Percentiles rank a stretch among this genome's conserved stretches.
Evolutionary conservation across 768 basidiomycete genomes (phyloP).

Genomic region (Boletellus emodensis): DNA sequence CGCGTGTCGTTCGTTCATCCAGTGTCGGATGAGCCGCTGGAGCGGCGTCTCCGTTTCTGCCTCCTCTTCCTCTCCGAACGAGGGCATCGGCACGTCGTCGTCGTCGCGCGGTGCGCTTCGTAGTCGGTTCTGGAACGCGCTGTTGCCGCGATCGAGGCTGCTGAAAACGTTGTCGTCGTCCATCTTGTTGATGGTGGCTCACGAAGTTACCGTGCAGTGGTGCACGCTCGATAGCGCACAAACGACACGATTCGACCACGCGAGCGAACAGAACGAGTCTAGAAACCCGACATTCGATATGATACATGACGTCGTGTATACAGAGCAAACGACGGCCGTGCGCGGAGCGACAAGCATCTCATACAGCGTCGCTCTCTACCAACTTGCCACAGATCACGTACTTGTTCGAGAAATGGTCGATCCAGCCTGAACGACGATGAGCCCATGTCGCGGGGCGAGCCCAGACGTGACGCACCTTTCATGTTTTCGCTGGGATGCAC

Average conservation of each 20-base stretch:
- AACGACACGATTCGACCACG: too few species aligned
- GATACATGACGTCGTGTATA: conserved; percentile 5
- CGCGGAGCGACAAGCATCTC: neutral
- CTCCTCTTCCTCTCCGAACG: conserved; percentile 34
- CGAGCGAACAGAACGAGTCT: too few species aligned
- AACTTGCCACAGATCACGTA: conserved; percentile 89
- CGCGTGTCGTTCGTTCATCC: conserved; percentile 82
- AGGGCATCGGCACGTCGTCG: conserved; percentile 27
- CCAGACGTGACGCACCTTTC: conserved; percentile 49
- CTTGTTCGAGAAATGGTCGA: conserved; percentile 89
- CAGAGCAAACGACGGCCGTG: neutral
- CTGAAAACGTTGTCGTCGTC: conserved; percentile 28
- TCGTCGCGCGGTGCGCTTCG: conserved; percentile 33
- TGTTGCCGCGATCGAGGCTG: conserved; percentile 16
- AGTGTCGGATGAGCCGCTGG: conserved; percentile 70
- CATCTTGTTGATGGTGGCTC: conserved; percentile 5
- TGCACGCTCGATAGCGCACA: too few species aligned
- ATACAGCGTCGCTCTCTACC: conserved; percentile 67
- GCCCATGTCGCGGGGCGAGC: neutral
- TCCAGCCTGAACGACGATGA: conserved; percentile 60
- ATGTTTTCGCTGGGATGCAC: conserved; percentile 72
- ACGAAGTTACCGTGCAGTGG: too few species aligned
- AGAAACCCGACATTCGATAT: conserved; percentile 6
- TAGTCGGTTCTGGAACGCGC: conserved; percentile 35
- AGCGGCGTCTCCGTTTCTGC: conserved; percentile 48